Conservation (phyloP, 768 basidiomycete species). For the Cystofilobasidium capitatum region DNA sequence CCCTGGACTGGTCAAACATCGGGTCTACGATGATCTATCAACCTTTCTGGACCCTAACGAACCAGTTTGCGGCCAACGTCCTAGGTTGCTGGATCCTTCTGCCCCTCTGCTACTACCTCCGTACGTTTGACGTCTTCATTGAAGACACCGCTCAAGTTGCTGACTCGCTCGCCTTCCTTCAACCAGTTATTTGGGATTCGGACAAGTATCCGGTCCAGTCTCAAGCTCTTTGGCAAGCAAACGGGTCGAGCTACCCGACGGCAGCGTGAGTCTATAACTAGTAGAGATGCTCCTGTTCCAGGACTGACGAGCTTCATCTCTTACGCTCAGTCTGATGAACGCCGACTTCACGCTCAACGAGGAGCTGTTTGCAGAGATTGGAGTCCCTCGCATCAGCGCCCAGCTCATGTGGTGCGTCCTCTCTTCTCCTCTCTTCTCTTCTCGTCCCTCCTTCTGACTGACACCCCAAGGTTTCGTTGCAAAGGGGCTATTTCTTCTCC, state of each 20-base stretch:
- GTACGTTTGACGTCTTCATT: too few species aligned
- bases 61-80: not conserved
- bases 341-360: not conserved
- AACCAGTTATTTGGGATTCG: not conserved
- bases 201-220: constrained; percentile 1
- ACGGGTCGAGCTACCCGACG: constrained; percentile 6
- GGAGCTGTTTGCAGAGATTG: constrained; percentile 1
- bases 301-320: not conserved
- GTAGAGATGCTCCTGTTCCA: too few species aligned
- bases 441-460: too few species aligned
- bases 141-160: too few species aligned
- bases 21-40: constrained; percentile 3
- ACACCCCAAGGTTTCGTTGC: too few species aligned
- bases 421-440: not conserved
- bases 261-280: not conserved
- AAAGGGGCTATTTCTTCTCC: not conserved
- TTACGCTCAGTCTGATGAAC: not conserved
- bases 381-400: not conserved
- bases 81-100: not conserved
- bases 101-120: not conserved
- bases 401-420: not conserved
- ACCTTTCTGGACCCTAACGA: constrained; percentile 1
- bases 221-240: not conserved
- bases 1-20: constrained; percentile 10
- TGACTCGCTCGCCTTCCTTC: too few species aligned